Base-by-base conservation (phyloP, 2,329 filamentous ascomycete genomes). In the Microdochium nivale region DNA sequence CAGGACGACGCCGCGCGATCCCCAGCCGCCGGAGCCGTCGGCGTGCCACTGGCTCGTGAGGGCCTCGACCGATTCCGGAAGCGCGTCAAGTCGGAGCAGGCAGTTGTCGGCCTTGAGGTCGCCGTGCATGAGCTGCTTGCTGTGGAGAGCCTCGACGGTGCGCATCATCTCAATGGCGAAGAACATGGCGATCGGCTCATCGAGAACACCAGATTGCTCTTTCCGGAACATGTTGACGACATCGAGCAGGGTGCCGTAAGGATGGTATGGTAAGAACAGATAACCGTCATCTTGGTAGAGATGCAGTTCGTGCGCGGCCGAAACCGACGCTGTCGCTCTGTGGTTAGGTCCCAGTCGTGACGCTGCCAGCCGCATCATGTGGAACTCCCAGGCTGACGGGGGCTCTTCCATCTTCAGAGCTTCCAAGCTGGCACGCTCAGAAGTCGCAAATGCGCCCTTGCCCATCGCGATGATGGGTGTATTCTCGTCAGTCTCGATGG, bases 71-170 rank as follows among this genome's bases (percentile, higher is more conserved):
- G 63, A 58, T n/a, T 59, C 55, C 32, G 58, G 54, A 11, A 70
- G 64, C 10, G 75, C 65, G 51, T 90, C 86, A 21, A 97, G 83
- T 4, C 94, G 88, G 3, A 97, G 81, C 2, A 99, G 82, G 60
- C 95, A 92, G 65, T 99, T 99, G 70, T 99, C 94, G 1, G 88
- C 84, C 71, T 99, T 99, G 59, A 99, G 77, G 63, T 99, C 94
- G 37, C 94, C 94, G 65, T 99, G 94, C 47, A 97, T 75, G 52
- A 99, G 76, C 2, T 83, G 80, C 58, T 86, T 86, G 3, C 81
- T 66, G 68, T 99, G 94, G 23, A 99, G 77, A 0, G 86, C 85
- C 70, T 97, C 94, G 3, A 96, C 80, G 0, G 90, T 95, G 49
- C 94, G 87, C 59, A 99, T 78, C 7, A 99, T 79, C 69, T 99